A percentile compares a stretch with the other conserved stretches of the same genome.
Conservation (phyloP, 2,329 filamentous ascomycete genomes). For the Ophiostoma angusticollis region DNA sequence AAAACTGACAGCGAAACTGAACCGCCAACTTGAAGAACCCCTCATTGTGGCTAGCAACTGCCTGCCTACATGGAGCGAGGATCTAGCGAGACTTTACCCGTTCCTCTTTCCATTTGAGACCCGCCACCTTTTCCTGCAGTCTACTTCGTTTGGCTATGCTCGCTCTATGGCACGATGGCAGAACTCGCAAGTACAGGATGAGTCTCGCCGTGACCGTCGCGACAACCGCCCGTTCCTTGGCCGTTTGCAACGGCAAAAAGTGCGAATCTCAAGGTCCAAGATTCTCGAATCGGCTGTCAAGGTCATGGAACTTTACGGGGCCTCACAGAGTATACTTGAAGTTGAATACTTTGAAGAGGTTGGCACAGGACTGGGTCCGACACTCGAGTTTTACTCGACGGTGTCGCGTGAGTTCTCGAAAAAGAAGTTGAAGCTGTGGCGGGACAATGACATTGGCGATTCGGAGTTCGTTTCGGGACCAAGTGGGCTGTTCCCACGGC, state of each 20-base stretch:
- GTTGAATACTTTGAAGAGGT: conserved; percentile 99
- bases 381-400: conserved; percentile 93
- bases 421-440: conserved; percentile 94
- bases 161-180: conserved; percentile 97
- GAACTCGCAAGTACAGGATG: conserved; percentile 71
- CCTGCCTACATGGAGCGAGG: conserved; percentile 89
- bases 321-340: conserved; percentile 89
- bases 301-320: conserved; percentile 96
- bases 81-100: conserved; percentile 82
- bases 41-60: conserved; percentile 95
- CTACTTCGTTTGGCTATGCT: conserved; percentile 95
- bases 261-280: conserved; percentile 88
- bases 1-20: conserved; percentile 93
- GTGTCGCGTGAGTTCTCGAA: conserved; percentile 96
- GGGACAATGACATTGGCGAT: conserved; percentile 68
- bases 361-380: conserved; percentile 87
- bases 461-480: conserved; percentile 72
- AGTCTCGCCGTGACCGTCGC: conserved; percentile 67
- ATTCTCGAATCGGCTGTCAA: conserved; percentile 95
- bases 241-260: conserved; percentile 86
- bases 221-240: conserved; percentile 89
- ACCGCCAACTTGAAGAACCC: conserved; percentile 91
- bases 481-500: conserved; percentile 80
- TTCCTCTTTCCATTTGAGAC: conserved; percentile 99
- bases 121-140: conserved; percentile 89